phyloP scores from a whole-genome alignment of 1,139 yeast genomes.

The Scheffersomyces stambukii region DNA sequence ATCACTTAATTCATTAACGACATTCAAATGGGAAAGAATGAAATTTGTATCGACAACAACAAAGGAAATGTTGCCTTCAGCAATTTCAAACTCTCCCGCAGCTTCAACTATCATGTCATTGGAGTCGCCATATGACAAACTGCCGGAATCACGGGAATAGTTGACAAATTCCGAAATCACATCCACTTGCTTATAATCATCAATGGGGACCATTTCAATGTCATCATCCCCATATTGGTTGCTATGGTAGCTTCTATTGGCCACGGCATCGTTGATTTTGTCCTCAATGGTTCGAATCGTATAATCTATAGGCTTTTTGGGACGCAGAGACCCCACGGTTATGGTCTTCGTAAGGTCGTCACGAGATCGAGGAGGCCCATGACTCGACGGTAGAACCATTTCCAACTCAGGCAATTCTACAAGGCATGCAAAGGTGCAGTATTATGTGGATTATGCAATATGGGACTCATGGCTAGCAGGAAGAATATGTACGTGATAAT shows the following conservation, averaged over 20 bases:
- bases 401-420: not conserved
- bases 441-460: not conserved
- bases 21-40: constrained; percentile 56
- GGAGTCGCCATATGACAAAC: constrained; percentile 17
- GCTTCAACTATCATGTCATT: constrained; percentile 11
- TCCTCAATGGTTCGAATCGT: constrained; percentile 28
- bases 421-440: not conserved
- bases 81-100: constrained; percentile 8
- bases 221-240: constrained; percentile 27
- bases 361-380: constrained; percentile 24
- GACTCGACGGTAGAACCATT: constrained; percentile 39
- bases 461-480: not conserved
- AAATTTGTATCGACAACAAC: constrained; percentile 78
- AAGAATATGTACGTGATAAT: not conserved
- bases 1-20: constrained; percentile 47
- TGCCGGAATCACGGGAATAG: constrained; percentile 11
- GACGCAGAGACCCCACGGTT: constrained; percentile 25
- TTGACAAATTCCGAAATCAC: constrained; percentile 36
- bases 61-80: constrained; percentile 25
- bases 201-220: constrained; percentile 49
- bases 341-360: constrained; percentile 26
- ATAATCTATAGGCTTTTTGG: constrained; percentile 19
- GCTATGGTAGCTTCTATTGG: constrained; percentile 9
- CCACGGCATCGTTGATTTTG: constrained; percentile 27
- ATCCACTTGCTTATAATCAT: constrained; percentile 42